Evolutionary conservation across 441 rosid species (phyloP).

Genomic region (Mallotus repandus): DNA sequence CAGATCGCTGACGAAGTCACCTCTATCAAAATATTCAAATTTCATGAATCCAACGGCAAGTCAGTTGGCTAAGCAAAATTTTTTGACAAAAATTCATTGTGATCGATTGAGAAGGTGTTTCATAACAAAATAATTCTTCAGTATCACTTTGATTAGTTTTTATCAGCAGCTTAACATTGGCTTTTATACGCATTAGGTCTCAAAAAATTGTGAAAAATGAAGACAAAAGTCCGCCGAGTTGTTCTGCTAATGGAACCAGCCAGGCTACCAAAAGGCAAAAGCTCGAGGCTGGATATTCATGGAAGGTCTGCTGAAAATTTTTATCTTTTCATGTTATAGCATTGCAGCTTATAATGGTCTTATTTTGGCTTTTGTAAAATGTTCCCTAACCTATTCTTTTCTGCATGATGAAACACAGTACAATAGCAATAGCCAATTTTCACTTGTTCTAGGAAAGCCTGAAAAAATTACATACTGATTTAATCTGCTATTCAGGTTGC

Average conservation of each 20-base stretch:
- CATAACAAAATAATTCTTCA: not conserved
- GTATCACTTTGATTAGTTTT: conserved; percentile 4
- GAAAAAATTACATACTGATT: not conserved
- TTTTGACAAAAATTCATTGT: conserved; percentile 33
- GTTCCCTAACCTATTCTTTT: not conserved
- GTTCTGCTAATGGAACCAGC: conserved; percentile 46
- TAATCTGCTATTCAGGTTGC: conserved; percentile 46
- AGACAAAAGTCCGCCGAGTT: conserved; percentile 32
- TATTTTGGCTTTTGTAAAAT: too few species aligned
- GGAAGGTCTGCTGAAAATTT: conserved; percentile 21
- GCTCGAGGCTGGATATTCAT: conserved; percentile 66
- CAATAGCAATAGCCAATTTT: conserved; percentile 8
- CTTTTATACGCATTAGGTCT: conserved; percentile 26
- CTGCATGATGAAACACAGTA: not conserved
- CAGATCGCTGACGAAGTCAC: conserved; percentile 32
- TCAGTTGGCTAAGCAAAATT: conserved; percentile 79
- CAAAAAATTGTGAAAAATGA: conserved; percentile 36
- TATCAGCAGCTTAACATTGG: not conserved
- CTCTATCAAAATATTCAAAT: conserved; percentile 51
- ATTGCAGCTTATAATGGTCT: not conserved
- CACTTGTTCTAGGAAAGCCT: not conserved
- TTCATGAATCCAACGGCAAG: conserved; percentile 93
- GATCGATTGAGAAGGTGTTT: conserved; percentile 42
- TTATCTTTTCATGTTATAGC: not conserved
- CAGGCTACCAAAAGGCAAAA: conserved; percentile 87